Evolutionary conservation across 1,284 basidiomycete genomes (phyloP), one percentile per base, ranked within the genome.

Genomic region (Cutaneotrichosporon sp.): DNA sequence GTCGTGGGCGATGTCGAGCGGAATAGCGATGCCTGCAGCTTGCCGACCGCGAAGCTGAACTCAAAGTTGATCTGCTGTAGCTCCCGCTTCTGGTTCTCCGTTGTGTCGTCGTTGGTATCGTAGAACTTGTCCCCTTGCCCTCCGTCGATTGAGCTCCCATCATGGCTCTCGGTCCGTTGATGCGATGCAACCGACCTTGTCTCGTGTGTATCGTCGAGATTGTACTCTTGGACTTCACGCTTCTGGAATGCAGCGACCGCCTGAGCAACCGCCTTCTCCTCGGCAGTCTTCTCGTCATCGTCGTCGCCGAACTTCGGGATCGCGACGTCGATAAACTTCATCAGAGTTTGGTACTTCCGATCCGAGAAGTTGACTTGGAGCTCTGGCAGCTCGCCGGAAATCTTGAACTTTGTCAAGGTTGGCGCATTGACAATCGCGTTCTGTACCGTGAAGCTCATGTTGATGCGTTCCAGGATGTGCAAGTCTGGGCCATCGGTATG

Each of bases 281-380:
- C 46, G 11, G 38, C 38, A 16, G 38, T 22, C 9, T 31, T 19
- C 10, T 52, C 43, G 11, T 50, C 35, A 3, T 41, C 38, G 29
- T 62, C 80, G 39, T 84, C 80, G 46, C 80, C 87, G 63, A 97
- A 86, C 53, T 86, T 82, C 4, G 96, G 96, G 34, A 99, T 85
- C 26, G 87, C 84, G 11, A 92, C 86, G 64, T 97, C 92, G 65
- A 98, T 84, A 59, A 98, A 81, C 17, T 87, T 84, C 88, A 98
- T 92, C 39, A 98, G 76, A 3, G 87, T 83, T 75, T 94, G 90
- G 77, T 99, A 99, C 75, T 98, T 99, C 20, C 81, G 81, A 64
- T 98, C 96, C 6, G 96, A 98, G 58, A 98, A 81, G 75, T 99
- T 98, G 70, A 97, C 81, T 65, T 89, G 86, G 6, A 99, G 79